Evolutionary conservation across 441 rosid genomes (phyloP), one percentile per base, ranked within the genome.

Genomic region (Viola pubescens): DNA sequence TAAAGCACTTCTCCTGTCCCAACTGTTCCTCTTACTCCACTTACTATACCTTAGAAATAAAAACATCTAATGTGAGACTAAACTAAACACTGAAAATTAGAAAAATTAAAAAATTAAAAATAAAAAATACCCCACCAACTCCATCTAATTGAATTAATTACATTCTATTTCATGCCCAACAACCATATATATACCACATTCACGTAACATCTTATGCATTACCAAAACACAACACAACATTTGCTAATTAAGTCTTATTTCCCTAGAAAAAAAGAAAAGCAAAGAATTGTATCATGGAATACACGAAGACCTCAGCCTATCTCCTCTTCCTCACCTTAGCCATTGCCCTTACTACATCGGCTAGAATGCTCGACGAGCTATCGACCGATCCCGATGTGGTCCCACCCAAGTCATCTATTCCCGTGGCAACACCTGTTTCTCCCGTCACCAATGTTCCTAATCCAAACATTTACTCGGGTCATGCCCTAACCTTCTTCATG

Each of bases 341-440:
- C 6, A 53, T 80, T 58, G 59, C 68, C 34, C 70, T 69, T 7
- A 67, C 78, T 7, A 37, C 83, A 44, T 69, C 83, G 2, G 77
- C 86, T 68, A 70, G 88, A 53, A 55, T 73, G 45, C 90, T 83
- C 7, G 76, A 75, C 9, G 90, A 82, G 64, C 82, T 78, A 14
- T 37, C 76, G 4, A 59, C 68, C 10, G 66, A 63, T 39, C 64
- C 80, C 34, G 34, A 26, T 9, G 67, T 61, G 9, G 4, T 68
- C 34, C 68, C 72, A 8, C 67, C 73, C 0, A 74, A 12, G 47
- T 47, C 65, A 11, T 52, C 73, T 0, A 68, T n/a, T 56, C 47
- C 69, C 8, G 75, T 54, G 13, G 69, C 61, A 48, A 71, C 75
- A 16, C 58, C 69, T 38, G 6, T 34, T 34, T 54, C 37, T 38